Base-by-base conservation (phyloP, 805 yeast species). In the Yamadazyma sp. region DNA sequence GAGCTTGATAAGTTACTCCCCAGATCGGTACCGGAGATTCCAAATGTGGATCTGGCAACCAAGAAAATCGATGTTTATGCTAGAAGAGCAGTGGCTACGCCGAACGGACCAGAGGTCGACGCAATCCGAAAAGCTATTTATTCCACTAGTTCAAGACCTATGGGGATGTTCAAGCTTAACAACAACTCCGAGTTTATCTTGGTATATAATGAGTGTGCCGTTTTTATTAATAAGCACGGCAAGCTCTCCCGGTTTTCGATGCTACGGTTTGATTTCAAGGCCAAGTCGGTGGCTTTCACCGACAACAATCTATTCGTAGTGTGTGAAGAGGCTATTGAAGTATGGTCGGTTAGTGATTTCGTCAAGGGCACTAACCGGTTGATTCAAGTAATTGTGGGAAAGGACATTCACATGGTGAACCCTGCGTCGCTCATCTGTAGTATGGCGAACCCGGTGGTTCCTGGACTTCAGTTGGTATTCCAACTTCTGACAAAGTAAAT, bases 361-460 rank as follows among this genome's bases (percentile, higher is more conserved):
- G 69, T 70, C 13, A 59, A 59, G 13, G 70, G 71, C 3, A 44
- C 73, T 8, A 68, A 62, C 38, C 73, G 72, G 23, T 73, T 82
- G 9, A 66, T 75, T 15, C 95, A 87, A 54, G 82, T 85, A 4
- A 70, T 87, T 27, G 73, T 80, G 3, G 91, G 91, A 15, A 82
- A 80, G 53, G 85, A 78, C 47, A 74, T 86, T 21, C 49, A 45
- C 12, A 43, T 61, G 51, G 42, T 65, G 7, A 38, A 40, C 25
- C 50, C 49, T 33, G 50, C 49, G 3, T 37, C 45, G 12, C 46
- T 60, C 6, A 44, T 56, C 6, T 55, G 65, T 33, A 35, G 55
- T 53, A 69, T 84, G 67, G 82, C 86, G 13, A 88, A 86, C 50
- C 95, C 95, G 0, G 59, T 59, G 38, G 69, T 74, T 9, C 60